A percentile compares a stretch with the other conserved stretches of the same genome.
Evolutionary conservation across 2,329 filamentous ascomycete species (phyloP).

Genomic region (Albophoma yamanashiensis): DNA sequence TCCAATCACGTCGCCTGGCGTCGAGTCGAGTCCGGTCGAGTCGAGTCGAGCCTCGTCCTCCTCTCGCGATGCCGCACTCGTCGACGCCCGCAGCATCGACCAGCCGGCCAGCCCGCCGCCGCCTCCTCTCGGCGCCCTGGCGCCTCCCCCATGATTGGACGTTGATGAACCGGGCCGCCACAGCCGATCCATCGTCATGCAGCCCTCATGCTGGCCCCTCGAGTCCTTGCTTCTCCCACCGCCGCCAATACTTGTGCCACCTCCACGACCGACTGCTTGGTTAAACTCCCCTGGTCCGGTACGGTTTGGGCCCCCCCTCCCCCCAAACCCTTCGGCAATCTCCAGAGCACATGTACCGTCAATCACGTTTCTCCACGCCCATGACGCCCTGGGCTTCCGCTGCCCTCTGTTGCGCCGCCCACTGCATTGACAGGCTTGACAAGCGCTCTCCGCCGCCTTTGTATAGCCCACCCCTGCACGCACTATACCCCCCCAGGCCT

Average conservation of each 20-base stretch:
- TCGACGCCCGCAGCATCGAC: background rate
- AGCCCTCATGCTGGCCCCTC: background rate
- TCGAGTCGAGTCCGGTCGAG: too few relatives aligned
- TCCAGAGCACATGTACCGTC: background rate
- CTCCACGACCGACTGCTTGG: background rate
- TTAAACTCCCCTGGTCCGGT: background rate
- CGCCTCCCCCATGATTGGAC: background rate
- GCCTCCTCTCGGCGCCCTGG: background rate
- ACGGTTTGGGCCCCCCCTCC: background rate
- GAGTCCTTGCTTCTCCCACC: background rate
- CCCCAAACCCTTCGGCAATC: background rate
- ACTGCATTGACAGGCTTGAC: slow-evolving; percentile 4
- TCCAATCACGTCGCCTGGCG: too few relatives aligned
- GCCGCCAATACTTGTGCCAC: background rate
- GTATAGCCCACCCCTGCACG: slow-evolving; percentile 19
- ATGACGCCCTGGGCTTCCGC: too few relatives aligned
- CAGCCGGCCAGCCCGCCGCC: background rate
- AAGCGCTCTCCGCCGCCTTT: slow-evolving; percentile 2
- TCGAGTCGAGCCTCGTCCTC: too few relatives aligned
- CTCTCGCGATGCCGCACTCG: background rate
- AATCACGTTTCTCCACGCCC: slow-evolving; percentile 8
- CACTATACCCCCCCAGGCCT: slow-evolving; percentile 14
- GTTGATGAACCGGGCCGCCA: background rate
- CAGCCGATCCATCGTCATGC: background rate
- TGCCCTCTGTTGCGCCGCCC: background rate